Base-by-base conservation (phyloP, 352 stramenopile genomes). In the Phytophthora pisi region DNA sequence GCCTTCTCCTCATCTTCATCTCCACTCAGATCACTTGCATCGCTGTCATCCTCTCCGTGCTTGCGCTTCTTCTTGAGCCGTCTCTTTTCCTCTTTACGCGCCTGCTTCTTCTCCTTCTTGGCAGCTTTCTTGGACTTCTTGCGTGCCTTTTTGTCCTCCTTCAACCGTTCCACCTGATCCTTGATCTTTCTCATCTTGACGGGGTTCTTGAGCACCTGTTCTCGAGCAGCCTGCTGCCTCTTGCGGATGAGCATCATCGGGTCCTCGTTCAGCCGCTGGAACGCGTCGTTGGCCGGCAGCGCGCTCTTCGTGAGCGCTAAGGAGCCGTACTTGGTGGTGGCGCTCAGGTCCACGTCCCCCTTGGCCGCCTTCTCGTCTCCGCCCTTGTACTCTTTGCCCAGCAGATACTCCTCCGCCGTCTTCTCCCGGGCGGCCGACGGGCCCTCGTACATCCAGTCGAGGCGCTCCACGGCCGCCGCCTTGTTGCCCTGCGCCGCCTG, bases 401-500 rank as follows among this genome's bases (percentile, higher is more conserved):
- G 65, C 51, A 99, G 74, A 74, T 96, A 99, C 15, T 97, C 92
- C 59, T 98, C 94, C 65, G 77, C 73, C 16, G 78, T 91, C 57
- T 82, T 86, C 42, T 86, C 77, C 43, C 66, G 70, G 59, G 79
- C 78, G 26, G 85, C 88, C 65, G 92, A 94, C n/a, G 92, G 91
- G 0, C 88, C 93, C 76, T 98, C 91, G 68, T 99, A 99, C 93
- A 99, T 98, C 96, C 96, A 99, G 70, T 98, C 90, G 5, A 98
- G 65, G 5, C 89, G 85, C 74, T 96, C 95, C n/a, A 91, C 63
- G 5, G 82, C 57, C 61, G 86, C 78, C 23, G 79, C 68, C 81
- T 97, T 92, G 77, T 96, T 74, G 51, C 88, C 90, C n/a, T 90
- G 75, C 1, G 84, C 71, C 0, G 88, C 95, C 68, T 98, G 91